Evolutionary conservation across 1,284 basidiomycete genomes (phyloP), one percentile per base, ranked within the genome.

Genomic region (Stygiomarasmius scandens): DNA sequence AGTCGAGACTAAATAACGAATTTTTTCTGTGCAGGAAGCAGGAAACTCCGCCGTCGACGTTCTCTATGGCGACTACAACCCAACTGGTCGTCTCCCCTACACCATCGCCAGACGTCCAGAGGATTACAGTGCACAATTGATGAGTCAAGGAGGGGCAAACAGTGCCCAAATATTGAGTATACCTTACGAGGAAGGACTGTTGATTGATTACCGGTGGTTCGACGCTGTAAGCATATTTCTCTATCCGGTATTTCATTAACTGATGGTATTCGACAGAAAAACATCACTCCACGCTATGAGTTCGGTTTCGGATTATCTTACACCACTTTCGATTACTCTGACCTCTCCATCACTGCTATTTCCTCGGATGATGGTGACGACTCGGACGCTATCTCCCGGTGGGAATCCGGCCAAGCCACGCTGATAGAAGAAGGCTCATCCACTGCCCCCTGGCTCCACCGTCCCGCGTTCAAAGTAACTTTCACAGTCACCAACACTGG

Each of bases 241-340:
- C n/a, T 54, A 48, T 49, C 20, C 16, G 11, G 1, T 11, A 24
- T 38, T 46, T 46, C 24, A 4, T 36, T 34, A 11, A 22, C 36
- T 2, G 12, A 43, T 23, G n/a, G 47, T 46, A 10, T 45, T 49
- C 45, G 43, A n/a, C 8, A 80, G 77, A 70, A 75, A 65, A 78
- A 82, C 57, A 84, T 89, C 59, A 74, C 76, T 19, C 85, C 86
- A 34, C 82, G 85, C 32, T 89, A 80, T 69, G 87, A 89, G 66
- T 95, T 95, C 68, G 93, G 93, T 0, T 93, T 85, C 69, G 93
- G 93, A 0, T 71, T 96, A 63, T 91, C 87, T 58, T 96, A 96
- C 76, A 90, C 94, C 34, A 81, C 74, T 0, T 97, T 96, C 71
- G 73, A 80, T 29, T 92, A 91, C 67, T 81, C 77, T 24, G 70